These are phyloP conservation scores for Entoloma clypeatum DNA, from an alignment of 1,284 basidiomycete genomes.

Conservation along the genomic window DNA sequence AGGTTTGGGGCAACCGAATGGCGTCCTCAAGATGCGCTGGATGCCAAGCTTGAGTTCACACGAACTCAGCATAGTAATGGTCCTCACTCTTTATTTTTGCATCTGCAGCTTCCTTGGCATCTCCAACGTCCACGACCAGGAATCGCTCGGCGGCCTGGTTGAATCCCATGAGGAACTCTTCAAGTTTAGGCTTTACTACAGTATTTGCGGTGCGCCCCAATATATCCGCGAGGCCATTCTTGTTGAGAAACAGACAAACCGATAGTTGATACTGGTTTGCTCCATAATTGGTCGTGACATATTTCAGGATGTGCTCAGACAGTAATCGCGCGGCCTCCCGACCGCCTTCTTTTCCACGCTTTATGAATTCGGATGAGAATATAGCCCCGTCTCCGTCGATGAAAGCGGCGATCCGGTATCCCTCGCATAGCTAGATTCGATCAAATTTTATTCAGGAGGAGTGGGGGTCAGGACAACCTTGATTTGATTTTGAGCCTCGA, in stretches of 20 bases:
- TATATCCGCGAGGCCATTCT: slow-evolving; percentile 51
- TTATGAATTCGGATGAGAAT: slow-evolving; percentile 49
- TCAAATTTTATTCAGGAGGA: neutral
- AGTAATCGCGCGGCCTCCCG: slow-evolving; percentile 49
- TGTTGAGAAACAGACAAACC: slow-evolving; percentile 65
- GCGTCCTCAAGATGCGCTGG: slow-evolving; percentile 58
- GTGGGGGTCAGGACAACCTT: slow-evolving; percentile 26
- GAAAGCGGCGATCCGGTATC: slow-evolving; percentile 51
- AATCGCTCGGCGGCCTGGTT: slow-evolving; percentile 63
- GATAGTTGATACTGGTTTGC: slow-evolving; percentile 50
- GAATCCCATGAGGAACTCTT: slow-evolving; percentile 63
- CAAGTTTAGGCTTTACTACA: slow-evolving; percentile 43
- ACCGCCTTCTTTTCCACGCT: slow-evolving; percentile 54
- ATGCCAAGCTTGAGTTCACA: slow-evolving; percentile 7
- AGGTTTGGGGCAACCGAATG: slow-evolving; percentile 55
- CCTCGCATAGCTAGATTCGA: slow-evolving; percentile 25
- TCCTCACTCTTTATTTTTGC: slow-evolving; percentile 64
- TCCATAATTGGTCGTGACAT: slow-evolving; percentile 38
- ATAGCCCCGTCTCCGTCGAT: slow-evolving; percentile 69
- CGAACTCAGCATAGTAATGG: slow-evolving; percentile 9
- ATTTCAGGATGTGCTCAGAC: slow-evolving; percentile 45
- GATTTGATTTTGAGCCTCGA: slow-evolving; percentile 37
- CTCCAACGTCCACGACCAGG: slow-evolving; percentile 68
- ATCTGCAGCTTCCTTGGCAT: slow-evolving; percentile 69
- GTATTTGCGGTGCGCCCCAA: slow-evolving; percentile 41